These are phyloP conservation scores for Phaseolus coccineus DNA, from an alignment of 331 rosid species.

Conservation along the genomic window DNA sequence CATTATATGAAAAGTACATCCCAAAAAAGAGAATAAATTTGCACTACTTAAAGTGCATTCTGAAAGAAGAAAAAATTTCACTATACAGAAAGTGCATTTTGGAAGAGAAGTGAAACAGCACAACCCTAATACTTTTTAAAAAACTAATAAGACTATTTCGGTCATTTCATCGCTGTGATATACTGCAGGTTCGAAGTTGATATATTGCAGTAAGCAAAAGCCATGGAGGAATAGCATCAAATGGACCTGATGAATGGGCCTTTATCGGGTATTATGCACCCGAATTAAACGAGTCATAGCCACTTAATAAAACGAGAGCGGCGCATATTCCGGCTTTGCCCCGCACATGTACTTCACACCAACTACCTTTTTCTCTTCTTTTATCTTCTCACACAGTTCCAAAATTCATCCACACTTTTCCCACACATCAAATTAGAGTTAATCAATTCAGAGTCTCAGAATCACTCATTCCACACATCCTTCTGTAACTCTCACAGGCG, in stretches of 20 bases:
- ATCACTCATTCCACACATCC: neutral
- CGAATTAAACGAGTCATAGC: constrained; percentile 19
- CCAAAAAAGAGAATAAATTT: no score
- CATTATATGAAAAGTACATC: no score
- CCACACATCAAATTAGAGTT: neutral
- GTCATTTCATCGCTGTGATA: no score
- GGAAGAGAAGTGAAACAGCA: no score
- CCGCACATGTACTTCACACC: neutral
- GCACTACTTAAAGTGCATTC: no score
- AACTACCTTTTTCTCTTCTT: neutral
- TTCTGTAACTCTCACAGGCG: neutral
- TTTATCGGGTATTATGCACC: neutral
- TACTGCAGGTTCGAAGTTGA: no score
- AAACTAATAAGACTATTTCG: no score
- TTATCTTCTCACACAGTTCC: neutral
- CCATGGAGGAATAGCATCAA: neutral
- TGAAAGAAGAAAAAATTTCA: no score
- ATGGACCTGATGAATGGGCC: constrained; percentile 20
- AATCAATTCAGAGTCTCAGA: neutral
- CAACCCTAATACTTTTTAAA: no score
- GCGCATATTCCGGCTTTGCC: constrained; percentile 35
- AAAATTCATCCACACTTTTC: neutral
- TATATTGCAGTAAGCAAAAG: neutral
- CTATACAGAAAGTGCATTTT: no score
- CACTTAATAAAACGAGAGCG: constrained; percentile 29